Evolutionary conservation across 2,329 filamentous ascomycete genomes (phyloP), one percentile per base, ranked within the genome.

Genomic region (Fusarium longipes): DNA sequence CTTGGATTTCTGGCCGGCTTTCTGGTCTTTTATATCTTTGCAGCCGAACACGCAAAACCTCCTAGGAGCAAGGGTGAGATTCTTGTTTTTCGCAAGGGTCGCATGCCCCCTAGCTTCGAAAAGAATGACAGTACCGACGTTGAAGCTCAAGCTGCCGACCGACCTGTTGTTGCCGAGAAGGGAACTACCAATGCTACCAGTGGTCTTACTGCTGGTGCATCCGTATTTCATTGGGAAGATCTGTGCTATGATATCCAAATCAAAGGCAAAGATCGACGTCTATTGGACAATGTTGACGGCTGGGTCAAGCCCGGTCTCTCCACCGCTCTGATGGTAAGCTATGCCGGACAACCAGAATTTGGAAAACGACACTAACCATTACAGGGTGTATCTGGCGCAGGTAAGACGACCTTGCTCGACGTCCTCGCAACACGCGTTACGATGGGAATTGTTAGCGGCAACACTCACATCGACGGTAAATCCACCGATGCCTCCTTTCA

Each of bases 241-340:
- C 85, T 92, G 3, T 90, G 88, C 74, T 93, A 78, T 25, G 76
- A 82, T 22, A 80, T 82, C 71, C 87, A 87, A 69, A 91, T 93
- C 75, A 92, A 92, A 76, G 82, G 82, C 4, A 84, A 91, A 63
- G 77, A 82, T 8, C 84, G 90, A 11, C 85, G 88, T 33, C 86
- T 93, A 68, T 77, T 93, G 44, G 87, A 93, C 67, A 82, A 91
- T 49, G 89, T 93, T 4, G 88, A 92, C 72, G 91, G 91, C 8
- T 93, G 89, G 88, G 90, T 93, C 56, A 91, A 91, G 75, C 91
- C 91, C 9, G 91, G 91, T 38, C 90, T 89, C 17, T 79, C 91
- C 29, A 93, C 91, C 8, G 91, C 90, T 1, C 14, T 67, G 0
- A 67, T 67, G 65, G 63, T 67, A 4, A 7, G 10, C 5, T n/a